A percentile compares a stretch with the other conserved stretches of the same genome.
Evolutionary conservation across 345 rosid genomes (phyloP).

Genomic region (Lepidium didymum): DNA sequence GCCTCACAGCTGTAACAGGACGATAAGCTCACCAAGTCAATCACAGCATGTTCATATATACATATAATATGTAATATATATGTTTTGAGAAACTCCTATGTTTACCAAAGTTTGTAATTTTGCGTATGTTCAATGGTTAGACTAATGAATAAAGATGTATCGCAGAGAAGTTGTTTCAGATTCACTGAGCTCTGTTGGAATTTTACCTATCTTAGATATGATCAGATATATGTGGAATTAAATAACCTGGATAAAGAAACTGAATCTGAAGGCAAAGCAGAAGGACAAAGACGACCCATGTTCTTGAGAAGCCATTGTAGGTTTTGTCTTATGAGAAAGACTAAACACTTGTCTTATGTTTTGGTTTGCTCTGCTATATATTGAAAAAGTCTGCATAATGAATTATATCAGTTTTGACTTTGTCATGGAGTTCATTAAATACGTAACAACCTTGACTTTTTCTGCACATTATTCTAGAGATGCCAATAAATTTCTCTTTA

Average conservation of each 20-base stretch:
- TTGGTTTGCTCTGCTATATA: background rate
- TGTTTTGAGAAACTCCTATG: background rate
- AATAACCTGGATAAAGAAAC: constrained; percentile 8
- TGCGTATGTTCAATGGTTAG: background rate
- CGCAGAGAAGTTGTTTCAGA: background rate
- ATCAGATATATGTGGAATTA: background rate
- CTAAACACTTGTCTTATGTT: background rate
- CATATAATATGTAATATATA: background rate
- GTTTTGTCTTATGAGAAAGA: background rate
- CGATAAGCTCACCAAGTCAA: no score
- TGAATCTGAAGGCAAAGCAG: background rate
- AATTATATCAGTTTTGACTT: background rate
- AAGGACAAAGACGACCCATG: background rate
- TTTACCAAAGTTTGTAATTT: background rate
- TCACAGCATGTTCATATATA: no score
- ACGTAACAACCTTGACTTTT: background rate
- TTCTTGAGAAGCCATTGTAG: background rate
- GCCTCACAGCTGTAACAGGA: no score
- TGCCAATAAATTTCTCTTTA: background rate
- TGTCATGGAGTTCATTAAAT: background rate
- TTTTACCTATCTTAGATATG: background rate
- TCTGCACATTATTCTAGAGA: background rate
- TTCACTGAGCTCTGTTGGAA: background rate
- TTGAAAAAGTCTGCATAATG: background rate
- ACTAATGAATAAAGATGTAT: background rate